A percentile compares a stretch with the other conserved stretches of the same genome.
Conservation (phyloP, 345 rosid species). For the Rhizophora mangle region DNA sequence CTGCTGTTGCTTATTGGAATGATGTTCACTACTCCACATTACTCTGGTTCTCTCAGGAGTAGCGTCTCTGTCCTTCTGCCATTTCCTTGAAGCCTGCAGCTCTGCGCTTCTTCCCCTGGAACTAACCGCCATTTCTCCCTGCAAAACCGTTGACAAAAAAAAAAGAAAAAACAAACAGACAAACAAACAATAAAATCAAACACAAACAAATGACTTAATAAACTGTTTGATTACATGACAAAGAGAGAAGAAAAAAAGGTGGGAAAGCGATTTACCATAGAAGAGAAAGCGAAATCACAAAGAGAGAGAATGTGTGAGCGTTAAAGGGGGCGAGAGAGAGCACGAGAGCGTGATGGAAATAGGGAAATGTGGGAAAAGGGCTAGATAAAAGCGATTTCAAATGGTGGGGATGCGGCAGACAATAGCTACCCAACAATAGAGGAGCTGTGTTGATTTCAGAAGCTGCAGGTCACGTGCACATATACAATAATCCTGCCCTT, state of each 20-base stretch:
- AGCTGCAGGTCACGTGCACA: not conserved
- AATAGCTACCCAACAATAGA: constrained; percentile 49
- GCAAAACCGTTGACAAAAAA: not conserved
- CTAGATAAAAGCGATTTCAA: constrained; percentile 29
- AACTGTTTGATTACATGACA: too few relatives aligned
- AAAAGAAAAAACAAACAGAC: not conserved
- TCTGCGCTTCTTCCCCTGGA: constrained; percentile 41
- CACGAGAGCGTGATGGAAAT: not conserved
- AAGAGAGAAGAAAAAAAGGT: not conserved
- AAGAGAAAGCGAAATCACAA: constrained; percentile 1
- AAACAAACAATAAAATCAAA: not conserved
- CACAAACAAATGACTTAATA: not conserved
- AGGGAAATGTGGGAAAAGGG: not conserved
- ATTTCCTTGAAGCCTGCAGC: constrained; percentile 40
- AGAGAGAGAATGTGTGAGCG: not conserved
- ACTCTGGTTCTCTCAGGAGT: constrained; percentile 47
- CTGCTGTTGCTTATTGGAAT: too few relatives aligned
- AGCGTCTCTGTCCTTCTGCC: constrained; percentile 35
- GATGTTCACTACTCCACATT: too few relatives aligned
- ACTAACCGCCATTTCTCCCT: constrained; percentile 32
- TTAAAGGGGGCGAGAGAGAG: constrained; percentile 2
- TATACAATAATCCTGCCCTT: not conserved
- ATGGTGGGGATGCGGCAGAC: constrained; percentile 53
- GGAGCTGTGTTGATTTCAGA: constrained; percentile 24
- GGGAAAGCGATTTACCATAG: not conserved